phyloP scores from a whole-genome alignment of 768 basidiomycete species.

The Rhizopogon rudus region DNA sequence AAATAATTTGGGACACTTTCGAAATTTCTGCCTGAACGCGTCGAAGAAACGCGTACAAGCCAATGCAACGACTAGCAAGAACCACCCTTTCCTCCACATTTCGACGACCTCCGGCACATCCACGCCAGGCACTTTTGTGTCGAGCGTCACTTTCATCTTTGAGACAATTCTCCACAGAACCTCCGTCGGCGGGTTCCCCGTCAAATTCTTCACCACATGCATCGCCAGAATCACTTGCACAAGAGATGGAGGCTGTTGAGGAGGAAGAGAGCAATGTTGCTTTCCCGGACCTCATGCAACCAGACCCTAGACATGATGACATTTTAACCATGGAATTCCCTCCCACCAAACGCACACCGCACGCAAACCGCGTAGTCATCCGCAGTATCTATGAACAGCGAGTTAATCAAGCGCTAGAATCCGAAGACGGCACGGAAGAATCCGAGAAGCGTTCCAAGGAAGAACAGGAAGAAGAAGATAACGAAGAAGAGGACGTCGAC shows the following conservation, averaged over 20 bases:
- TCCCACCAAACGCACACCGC: slow-evolving; percentile 46
- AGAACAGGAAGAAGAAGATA: slow-evolving; percentile 19
- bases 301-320: slow-evolving; percentile 59
- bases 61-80: slow-evolving; percentile 24
- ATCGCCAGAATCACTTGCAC: background rate
- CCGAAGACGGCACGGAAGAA: slow-evolving; percentile 24
- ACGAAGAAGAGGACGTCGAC: slow-evolving; percentile 22
- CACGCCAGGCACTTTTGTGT: slow-evolving; percentile 2
- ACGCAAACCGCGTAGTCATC: slow-evolving; percentile 56
- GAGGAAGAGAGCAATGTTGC: slow-evolving; percentile 4
- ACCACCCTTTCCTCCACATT: slow-evolving; percentile 9
- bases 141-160: background rate
- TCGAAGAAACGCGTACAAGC: background rate
- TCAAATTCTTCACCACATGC: background rate
- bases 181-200: background rate
- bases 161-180: slow-evolving; percentile 15
- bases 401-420: slow-evolving; percentile 12
- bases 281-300: slow-evolving; percentile 59
- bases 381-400: slow-evolving; percentile 42
- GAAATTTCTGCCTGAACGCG: slow-evolving; percentile 11
- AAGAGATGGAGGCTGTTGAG: slow-evolving; percentile 2
- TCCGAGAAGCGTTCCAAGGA: slow-evolving; percentile 16
- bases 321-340: slow-evolving; percentile 50
- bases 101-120: slow-evolving; percentile 3
- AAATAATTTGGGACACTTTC: background rate